A percentile compares a stretch with the other conserved stretches of the same genome.
phyloP scores from a whole-genome alignment of 345 rosid genomes.

The Kernera saxatilis region DNA sequence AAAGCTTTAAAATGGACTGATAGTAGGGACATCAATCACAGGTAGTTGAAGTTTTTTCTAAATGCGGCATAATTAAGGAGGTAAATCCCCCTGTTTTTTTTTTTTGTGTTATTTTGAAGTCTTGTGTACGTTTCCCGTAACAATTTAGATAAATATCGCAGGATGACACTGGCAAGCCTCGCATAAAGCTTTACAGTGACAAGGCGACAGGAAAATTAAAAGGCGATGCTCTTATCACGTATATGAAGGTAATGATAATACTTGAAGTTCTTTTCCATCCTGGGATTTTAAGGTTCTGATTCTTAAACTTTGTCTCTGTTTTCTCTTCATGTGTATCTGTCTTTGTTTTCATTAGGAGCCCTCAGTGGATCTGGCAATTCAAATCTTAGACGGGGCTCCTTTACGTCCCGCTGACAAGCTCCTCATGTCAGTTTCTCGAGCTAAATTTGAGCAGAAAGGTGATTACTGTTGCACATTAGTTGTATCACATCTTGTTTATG shows the following conservation, averaged over 20 bases:
- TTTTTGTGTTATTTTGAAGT: neutral
- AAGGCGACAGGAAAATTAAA: conserved; percentile 82
- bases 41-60: conserved; percentile 88
- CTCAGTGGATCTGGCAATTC: conserved; percentile 83
- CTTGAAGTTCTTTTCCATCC: conserved; percentile 17
- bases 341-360: conserved; percentile 58
- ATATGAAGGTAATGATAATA: conserved; percentile 58
- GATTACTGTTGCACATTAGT: conserved; percentile 1
- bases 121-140: conserved; percentile 2
- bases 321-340: conserved; percentile 7
- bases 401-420: conserved; percentile 72
- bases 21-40: conserved; percentile 36
- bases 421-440: conserved; percentile 74
- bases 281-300: conserved; percentile 16
- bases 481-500: neutral
- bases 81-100: conserved; percentile 31
- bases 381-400: conserved; percentile 93
- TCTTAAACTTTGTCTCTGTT: neutral
- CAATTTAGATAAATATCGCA: conserved; percentile 28
- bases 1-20: conserved; percentile 18
- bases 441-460: conserved; percentile 98
- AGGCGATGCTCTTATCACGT: conserved; percentile 95
- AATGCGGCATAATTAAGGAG: conserved; percentile 98
- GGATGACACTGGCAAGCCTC: conserved; percentile 92
- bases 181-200: conserved; percentile 83